Evolutionary conservation across 2,329 filamentous ascomycete species (phyloP).

Genomic region (Pseudogymnoascus sp.): DNA sequence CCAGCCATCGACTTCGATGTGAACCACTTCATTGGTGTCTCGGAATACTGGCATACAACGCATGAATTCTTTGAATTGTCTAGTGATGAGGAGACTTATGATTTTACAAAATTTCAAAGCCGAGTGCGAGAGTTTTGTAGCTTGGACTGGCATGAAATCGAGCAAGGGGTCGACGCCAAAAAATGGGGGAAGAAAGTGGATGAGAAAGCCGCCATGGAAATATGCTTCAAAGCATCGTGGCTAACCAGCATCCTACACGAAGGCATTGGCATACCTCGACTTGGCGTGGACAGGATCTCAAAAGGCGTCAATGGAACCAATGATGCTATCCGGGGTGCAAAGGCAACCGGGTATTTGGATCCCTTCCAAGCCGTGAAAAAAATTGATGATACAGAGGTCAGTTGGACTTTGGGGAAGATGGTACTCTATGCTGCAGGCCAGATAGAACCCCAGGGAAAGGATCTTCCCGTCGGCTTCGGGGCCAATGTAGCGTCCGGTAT

Average conservation of each 20-base stretch:
- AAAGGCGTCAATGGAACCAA: constrained; percentile 48
- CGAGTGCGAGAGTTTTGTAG: constrained; percentile 79
- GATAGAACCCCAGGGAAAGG: constrained; percentile 55
- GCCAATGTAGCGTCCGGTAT: constrained; percentile 59
- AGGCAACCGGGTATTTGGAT: constrained; percentile 68
- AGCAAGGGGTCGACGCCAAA: constrained; percentile 53
- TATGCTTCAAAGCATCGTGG: constrained; percentile 98
- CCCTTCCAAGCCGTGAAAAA: constrained; percentile 91
- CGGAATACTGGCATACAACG: constrained; percentile 98
- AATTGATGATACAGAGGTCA: constrained; percentile 84
- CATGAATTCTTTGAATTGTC: constrained; percentile 82
- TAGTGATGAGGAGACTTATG: constrained; percentile 71
- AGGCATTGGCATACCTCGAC: constrained; percentile 83
- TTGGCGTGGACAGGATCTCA: constrained; percentile 62
- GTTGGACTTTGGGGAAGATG: constrained; percentile 96
- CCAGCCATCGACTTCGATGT: constrained; percentile 94
- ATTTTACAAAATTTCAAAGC: constrained; percentile 81
- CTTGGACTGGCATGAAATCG: constrained; percentile 71
- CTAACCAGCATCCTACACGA: constrained; percentile 94
- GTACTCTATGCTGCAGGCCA: constrained; percentile 89
- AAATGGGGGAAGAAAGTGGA: constrained; percentile 71
- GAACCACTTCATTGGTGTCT: constrained; percentile 96
- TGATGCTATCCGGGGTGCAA: constrained; percentile 44
- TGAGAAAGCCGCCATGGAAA: constrained; percentile 66
- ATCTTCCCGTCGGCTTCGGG: constrained; percentile 83